These are phyloP conservation scores for Plasmodium malariae DNA, from an alignment of 169 alveolate species.

Conservation along the genomic window DNA sequence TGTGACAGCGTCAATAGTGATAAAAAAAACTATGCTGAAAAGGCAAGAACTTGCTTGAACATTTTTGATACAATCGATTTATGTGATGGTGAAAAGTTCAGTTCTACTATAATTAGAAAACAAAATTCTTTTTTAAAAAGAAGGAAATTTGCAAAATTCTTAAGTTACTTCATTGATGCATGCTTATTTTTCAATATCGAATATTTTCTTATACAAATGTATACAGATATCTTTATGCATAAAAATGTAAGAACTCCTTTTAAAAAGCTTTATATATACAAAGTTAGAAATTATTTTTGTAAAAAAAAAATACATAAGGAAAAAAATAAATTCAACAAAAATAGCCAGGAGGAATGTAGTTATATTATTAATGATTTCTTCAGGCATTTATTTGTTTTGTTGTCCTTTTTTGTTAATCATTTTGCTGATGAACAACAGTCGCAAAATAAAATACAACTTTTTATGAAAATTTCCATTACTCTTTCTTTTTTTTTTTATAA, in stretches of 20 bases:
- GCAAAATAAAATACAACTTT: constrained; percentile 33
- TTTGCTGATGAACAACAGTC: constrained; percentile 8
- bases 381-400: constrained; percentile 50
- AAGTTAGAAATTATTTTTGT: constrained; percentile 54
- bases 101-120: constrained; percentile 46
- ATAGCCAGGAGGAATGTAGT: background rate
- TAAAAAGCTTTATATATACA: constrained; percentile 35
- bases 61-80: constrained; percentile 67
- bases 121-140: constrained; percentile 28
- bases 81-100: constrained; percentile 48
- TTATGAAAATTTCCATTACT: constrained; percentile 38
- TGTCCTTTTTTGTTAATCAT: constrained; percentile 68
- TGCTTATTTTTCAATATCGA: constrained; percentile 66
- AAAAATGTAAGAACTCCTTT: constrained; percentile 16
- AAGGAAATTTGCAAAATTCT: constrained; percentile 36
- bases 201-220: constrained; percentile 48
- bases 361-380: constrained; percentile 63
- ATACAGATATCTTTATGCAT: constrained; percentile 29
- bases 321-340: background rate
- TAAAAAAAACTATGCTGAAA: background rate
- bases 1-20: too few species aligned
- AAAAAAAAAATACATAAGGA: background rate
- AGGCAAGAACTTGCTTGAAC: constrained; percentile 37
- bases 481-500: constrained; percentile 67
- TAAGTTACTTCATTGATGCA: constrained; percentile 57